Evolutionary conservation across 805 yeast species (phyloP), one percentile per base, ranked within the genome.

Genomic region (Nakazawaea siamensis): DNA sequence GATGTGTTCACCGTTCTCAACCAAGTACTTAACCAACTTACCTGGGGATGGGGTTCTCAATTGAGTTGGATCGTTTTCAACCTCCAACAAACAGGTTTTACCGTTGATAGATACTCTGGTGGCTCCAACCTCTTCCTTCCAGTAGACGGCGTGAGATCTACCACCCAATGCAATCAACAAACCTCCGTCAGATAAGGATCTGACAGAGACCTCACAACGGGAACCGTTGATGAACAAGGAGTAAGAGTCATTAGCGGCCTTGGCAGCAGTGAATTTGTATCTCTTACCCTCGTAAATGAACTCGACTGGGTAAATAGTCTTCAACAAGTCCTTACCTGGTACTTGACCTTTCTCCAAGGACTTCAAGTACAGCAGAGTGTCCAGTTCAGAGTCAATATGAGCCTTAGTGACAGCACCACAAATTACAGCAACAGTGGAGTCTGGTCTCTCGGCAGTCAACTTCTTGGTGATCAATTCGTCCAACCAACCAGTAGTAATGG

Each of bases 371-470:
- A 78, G 83, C 34, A 66, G 64, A 48, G 76, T 71, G 44, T 81
- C 75, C 36, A 73, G 79, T 46, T 79, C 81, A 14, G 90, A 70
- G 44, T 76, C 80, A 37, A 84, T 68, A 58, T 81, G 87, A 24
- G 97, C 96, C 59, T 84, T 86, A n/a, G 97, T 80, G 15, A 84
- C 94, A 34, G 98, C 98, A 62, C 99, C 99, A 64, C 97, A 88
- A 37, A 92, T 71, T 33, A 90, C 92, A 23, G 98, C 97, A 40
- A 88, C 56, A 34, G 75, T 71, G 29, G 87, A 75, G 58, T 94
- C 97, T 27, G 98, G 98, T 62, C 97, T 80, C 63, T 92, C 97
- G 27, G 96, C 94, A 26, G 98, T 92, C 58, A 94, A 76, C 51
- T 83, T 87, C 61, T 85, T 84, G 41, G 94, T 69, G 51, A 92